Percentiles rank a stretch among this genome's conserved stretches.
phyloP scores from a whole-genome alignment of 352 stramenopile species.

The Pythium aristosporum region DNA sequence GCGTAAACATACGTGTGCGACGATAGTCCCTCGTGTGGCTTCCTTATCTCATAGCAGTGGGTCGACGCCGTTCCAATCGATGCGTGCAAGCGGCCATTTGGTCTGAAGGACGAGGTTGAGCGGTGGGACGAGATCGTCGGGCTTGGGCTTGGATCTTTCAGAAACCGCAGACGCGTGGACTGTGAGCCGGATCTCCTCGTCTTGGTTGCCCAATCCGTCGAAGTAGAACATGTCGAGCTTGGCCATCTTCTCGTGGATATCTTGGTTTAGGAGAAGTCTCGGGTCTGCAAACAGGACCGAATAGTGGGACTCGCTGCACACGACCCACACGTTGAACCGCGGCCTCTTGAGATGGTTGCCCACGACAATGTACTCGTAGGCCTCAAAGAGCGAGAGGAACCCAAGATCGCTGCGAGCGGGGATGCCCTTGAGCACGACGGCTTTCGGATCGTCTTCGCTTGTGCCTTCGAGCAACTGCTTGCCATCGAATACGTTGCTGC shows the following conservation, averaged over 20 bases:
- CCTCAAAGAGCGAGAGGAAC: slow-evolving; percentile 92
- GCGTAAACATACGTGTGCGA: not conserved
- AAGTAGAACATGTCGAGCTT: slow-evolving; percentile 87
- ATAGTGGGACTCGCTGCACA: slow-evolving; percentile 93
- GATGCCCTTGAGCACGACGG: slow-evolving; percentile 73
- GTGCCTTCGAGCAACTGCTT: slow-evolving; percentile 70
- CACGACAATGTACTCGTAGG: slow-evolving; percentile 88
- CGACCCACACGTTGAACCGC: slow-evolving; percentile 81
- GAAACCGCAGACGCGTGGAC: slow-evolving; percentile 36
- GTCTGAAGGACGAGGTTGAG: slow-evolving; percentile 90
- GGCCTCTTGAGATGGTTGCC: slow-evolving; percentile 80
- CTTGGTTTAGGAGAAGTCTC: slow-evolving; percentile 24
- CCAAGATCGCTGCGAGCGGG: slow-evolving; percentile 53
- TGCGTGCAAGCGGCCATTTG: slow-evolving; percentile 70
- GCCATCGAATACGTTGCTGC: slow-evolving; percentile 95
- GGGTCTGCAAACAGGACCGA: slow-evolving; percentile 79
- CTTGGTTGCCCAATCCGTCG: slow-evolving; percentile 86
- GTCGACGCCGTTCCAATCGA: slow-evolving; percentile 89
- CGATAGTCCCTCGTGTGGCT: not conserved
- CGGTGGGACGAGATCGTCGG: slow-evolving; percentile 77
- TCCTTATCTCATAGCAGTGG: slow-evolving; percentile 59
- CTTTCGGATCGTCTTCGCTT: slow-evolving; percentile 55
- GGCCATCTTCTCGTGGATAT: slow-evolving; percentile 27
- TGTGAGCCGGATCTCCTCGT: slow-evolving; percentile 79
- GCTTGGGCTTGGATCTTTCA: slow-evolving; percentile 31